Evolutionary conservation across 345 rosid genomes (phyloP).

Genomic region (Kandelia obovata): DNA sequence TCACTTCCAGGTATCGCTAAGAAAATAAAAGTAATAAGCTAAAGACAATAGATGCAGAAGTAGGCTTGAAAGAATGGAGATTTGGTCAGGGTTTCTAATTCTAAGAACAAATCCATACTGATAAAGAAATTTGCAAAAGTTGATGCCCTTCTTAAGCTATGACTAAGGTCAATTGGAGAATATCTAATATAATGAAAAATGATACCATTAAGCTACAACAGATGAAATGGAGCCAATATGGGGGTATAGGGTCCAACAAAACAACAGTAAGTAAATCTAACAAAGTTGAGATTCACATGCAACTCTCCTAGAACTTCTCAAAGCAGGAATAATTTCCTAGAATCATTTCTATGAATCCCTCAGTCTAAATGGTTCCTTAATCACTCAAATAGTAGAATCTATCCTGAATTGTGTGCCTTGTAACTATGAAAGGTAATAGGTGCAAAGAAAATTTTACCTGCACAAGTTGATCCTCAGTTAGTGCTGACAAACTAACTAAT

Average conservation of each 20-base stretch:
- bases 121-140: background rate
- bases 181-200: background rate
- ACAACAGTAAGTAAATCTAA: background rate
- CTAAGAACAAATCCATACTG: no score
- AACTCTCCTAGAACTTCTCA: background rate
- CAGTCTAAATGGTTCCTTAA: background rate
- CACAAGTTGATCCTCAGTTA: conserved; percentile 87
- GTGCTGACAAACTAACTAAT: conserved; percentile 83
- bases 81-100: background rate
- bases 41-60: background rate
- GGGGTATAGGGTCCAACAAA: background rate
- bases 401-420: background rate
- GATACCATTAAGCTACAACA: no score
- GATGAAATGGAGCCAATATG: no score
- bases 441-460: conserved; percentile 40
- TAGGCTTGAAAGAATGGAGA: background rate
- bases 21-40: background rate
- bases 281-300: no score
- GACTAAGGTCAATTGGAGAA: background rate
- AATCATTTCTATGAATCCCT: background rate
- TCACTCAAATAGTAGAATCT: background rate
- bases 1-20: background rate
- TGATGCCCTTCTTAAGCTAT: no score
- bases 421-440: background rate
- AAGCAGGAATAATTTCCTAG: background rate